Base-by-base conservation (phyloP, 1,284 basidiomycete genomes). In the Hymenochaete sp. region DNA sequence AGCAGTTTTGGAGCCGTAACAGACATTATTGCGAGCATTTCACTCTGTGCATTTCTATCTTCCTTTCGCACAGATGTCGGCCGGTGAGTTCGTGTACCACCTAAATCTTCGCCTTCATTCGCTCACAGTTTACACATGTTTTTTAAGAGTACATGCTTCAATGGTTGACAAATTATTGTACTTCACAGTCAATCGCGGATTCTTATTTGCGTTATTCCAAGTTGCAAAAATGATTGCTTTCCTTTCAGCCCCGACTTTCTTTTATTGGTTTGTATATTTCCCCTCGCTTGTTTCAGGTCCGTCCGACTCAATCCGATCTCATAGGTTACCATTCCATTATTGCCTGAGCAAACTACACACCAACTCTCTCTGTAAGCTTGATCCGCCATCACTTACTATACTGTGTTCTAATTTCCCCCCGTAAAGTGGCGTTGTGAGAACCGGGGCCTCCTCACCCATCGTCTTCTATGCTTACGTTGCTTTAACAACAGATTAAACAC, bases 271-370 rank as follows among this genome's bases (percentile, higher is more conserved):
- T 27, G 45, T 38, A 13, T 10, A 18, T n/a, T 18, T 13, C 14
- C n/a, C 11, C 14, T 10, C n/a, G 13, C 5, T 3, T 2, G n/a
- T n/a, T n/a, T n/a, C n/a, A n/a, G n/a, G n/a, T n/a, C n/a, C n/a
- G n/a, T n/a, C n/a, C n/a, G n/a, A n/a, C n/a, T n/a, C n/a, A n/a
- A n/a, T n/a, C n/a, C n/a, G n/a, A n/a, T n/a, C n/a, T 11, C n/a
- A 21, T 18, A 47, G 45, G 45, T 8, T 42, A 6, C 45, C 45
- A 27, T 42, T 42, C 31, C 45, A 47, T 29, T 19, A 42, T 16
- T 36, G 39, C 24, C 40, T 42, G 14, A 43, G 45, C 40, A 47
- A 47, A 21, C 26, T 47, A 32, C 27, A 47, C 33, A 41, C 43
- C 22, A 47, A 42, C 25, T 42, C 40, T 19, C 21, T 47, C 13